A percentile compares a stretch with the other conserved stretches of the same genome.
Evolutionary conservation across 2,329 filamentous ascomycete species (phyloP).

Genomic region (Fusarium luffae): DNA sequence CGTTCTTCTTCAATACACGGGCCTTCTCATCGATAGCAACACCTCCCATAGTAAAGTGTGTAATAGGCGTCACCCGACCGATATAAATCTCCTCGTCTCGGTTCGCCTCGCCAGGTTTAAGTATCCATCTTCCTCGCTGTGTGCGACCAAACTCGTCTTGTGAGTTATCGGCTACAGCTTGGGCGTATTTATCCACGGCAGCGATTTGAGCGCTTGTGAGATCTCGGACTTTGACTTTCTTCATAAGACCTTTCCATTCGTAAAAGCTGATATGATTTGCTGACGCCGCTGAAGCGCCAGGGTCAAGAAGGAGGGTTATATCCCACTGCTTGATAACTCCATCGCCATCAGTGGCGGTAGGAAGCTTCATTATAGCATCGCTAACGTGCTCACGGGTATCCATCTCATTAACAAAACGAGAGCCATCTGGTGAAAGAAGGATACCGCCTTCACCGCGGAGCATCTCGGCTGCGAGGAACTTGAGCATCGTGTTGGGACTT

Average conservation of each 20-base stretch:
- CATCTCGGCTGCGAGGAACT: slow-evolving; percentile 73
- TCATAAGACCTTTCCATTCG: slow-evolving; percentile 69
- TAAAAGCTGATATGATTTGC: slow-evolving; percentile 71
- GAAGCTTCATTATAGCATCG: slow-evolving; percentile 59
- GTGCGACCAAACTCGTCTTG: slow-evolving; percentile 60
- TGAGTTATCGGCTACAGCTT: slow-evolving; percentile 53
- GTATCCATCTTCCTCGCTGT: slow-evolving; percentile 66
- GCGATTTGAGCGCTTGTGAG: slow-evolving; percentile 54
- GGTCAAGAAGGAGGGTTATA: slow-evolving; percentile 68
- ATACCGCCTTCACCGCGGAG: slow-evolving; percentile 72
- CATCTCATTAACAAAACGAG: slow-evolving; percentile 71
- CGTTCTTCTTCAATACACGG: slow-evolving; percentile 58
- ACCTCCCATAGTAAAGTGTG: slow-evolving; percentile 76
- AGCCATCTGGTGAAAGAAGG: slow-evolving; percentile 58
- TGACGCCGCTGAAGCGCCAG: slow-evolving; percentile 63
- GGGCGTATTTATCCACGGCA: slow-evolving; percentile 62
- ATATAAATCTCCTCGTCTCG: slow-evolving; percentile 66
- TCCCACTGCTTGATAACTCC: slow-evolving; percentile 64
- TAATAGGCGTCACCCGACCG: slow-evolving; percentile 70
- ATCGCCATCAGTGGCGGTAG: slow-evolving; percentile 47
- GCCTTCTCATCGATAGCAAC: slow-evolving; percentile 65
- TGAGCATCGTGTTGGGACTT: slow-evolving; percentile 58
- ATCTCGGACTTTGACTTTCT: slow-evolving; percentile 65
- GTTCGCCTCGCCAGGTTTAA: slow-evolving; percentile 56
- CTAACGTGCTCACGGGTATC: slow-evolving; percentile 69